Evolutionary conservation across 192 early-diverging fungal genomes (phyloP).

Genomic region (Pilaira anomala): DNA sequence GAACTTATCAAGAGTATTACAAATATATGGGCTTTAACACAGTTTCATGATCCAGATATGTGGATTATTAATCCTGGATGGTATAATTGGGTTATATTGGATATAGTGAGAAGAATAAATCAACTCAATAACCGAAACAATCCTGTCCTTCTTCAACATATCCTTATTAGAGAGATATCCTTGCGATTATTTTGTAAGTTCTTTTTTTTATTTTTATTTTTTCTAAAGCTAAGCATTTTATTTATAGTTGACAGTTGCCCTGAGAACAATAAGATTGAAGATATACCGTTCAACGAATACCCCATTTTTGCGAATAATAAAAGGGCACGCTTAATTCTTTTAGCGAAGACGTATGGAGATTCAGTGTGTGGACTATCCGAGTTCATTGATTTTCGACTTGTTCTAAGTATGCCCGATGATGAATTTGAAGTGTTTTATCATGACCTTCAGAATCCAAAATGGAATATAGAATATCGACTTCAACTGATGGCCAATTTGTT

Average conservation of each 20-base stretch:
- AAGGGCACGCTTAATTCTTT: background rate
- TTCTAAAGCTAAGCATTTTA: background rate
- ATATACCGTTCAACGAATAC: background rate
- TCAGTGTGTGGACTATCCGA: background rate
- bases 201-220: background rate
- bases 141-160: background rate
- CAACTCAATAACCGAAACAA: background rate
- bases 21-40: slow-evolving; percentile 1
- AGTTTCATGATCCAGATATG: background rate
- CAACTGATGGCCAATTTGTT: background rate
- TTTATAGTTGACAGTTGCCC: background rate
- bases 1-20: background rate
- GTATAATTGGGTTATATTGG: slow-evolving; percentile 9
- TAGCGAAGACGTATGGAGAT: background rate
- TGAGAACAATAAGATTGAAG: background rate
- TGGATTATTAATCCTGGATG: background rate
- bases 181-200: slow-evolving; percentile 1
- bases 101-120: slow-evolving; percentile 2
- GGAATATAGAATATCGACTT: background rate
- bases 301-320: background rate
- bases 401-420: background rate
- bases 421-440: slow-evolving; percentile 1
- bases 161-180: background rate
- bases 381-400: slow-evolving; percentile 1
- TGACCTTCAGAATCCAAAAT: background rate